Conservation (phyloP, 371 early-diverging fungal species). For the Mucor piriformis region DNA sequence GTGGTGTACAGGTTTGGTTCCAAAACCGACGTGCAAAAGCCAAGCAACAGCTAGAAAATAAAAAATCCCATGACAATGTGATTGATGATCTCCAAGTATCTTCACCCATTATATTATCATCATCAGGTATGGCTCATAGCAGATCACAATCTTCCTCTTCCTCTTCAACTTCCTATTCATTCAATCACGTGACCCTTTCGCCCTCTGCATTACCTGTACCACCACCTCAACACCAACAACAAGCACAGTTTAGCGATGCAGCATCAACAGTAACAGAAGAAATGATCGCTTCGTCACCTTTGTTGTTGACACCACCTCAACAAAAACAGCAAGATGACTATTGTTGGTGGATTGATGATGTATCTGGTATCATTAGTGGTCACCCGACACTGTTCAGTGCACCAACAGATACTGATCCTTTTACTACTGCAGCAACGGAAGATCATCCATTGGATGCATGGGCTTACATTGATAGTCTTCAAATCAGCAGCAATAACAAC, state of each 20-base stretch:
- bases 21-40: slow-evolving; percentile 88
- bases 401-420: not conserved
- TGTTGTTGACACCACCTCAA: not conserved
- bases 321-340: not conserved
- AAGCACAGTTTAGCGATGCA: slow-evolving; percentile 1
- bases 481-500: not conserved
- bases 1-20: slow-evolving; percentile 92
- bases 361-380: not conserved
- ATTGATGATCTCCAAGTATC: slow-evolving; percentile 2
- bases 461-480: slow-evolving; percentile 1
- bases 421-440: not conserved
- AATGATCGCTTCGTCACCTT: slow-evolving; percentile 1
- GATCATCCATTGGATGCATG: slow-evolving; percentile 15
- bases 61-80: slow-evolving; percentile 1
- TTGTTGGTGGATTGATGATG: not conserved
- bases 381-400: not conserved
- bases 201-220: not conserved
- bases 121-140: slow-evolving; percentile 15
- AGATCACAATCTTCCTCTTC: slow-evolving; percentile 19
- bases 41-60: slow-evolving; percentile 42
- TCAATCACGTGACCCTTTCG: not conserved
- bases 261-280: slow-evolving; percentile 7
- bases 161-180: not conserved
- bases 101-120: slow-evolving; percentile 1
- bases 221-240: not conserved